phyloP scores from a whole-genome alignment of 768 basidiomycete species.

The Tephrocybe rancida region DNA sequence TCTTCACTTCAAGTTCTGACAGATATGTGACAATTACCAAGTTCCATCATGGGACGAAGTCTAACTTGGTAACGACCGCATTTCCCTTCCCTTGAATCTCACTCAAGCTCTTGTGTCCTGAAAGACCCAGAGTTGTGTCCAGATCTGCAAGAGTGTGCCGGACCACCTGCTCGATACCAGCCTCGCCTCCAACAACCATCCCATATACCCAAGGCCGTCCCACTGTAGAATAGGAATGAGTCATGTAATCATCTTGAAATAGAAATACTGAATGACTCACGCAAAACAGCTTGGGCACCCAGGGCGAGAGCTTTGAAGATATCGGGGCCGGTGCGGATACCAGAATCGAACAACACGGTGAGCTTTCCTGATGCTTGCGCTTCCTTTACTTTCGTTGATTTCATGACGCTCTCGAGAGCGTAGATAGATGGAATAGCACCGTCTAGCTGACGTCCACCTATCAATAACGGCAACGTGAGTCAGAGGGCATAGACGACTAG shows the following conservation, averaged over 20 bases:
- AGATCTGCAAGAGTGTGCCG: conserved; percentile 68
- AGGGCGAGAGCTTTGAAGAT: conserved; percentile 85
- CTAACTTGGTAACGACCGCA: conserved; percentile 48
- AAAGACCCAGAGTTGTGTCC: conserved; percentile 62
- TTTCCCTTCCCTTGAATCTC: conserved; percentile 66
- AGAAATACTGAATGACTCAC: conserved; percentile 41
- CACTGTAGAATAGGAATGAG: conserved; percentile 41
- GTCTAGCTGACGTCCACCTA: conserved; percentile 77
- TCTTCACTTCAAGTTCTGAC: too few relatives aligned
- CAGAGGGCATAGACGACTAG: background rate
- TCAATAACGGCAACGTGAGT: background rate
- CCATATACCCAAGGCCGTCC: conserved; percentile 80
- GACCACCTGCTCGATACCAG: conserved; percentile 76
- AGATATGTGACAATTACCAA: background rate
- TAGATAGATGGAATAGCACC: conserved; percentile 76
- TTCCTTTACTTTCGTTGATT: conserved; percentile 55
- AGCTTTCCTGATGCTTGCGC: conserved; percentile 64
- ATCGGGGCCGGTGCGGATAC: conserved; percentile 83
- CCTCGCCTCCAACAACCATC: conserved; percentile 67
- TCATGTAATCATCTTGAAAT: conserved; percentile 2
- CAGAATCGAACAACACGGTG: conserved; percentile 77
- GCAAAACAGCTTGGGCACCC: conserved; percentile 80
- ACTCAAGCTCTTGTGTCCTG: conserved; percentile 57
- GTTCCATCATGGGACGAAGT: conserved; percentile 23
- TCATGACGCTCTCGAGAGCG: conserved; percentile 69